A percentile compares a stretch with the other conserved stretches of the same genome.
Conservation (phyloP, 2,329 filamentous ascomycete genomes). For the Colletotrichum sansevieriae region DNA sequence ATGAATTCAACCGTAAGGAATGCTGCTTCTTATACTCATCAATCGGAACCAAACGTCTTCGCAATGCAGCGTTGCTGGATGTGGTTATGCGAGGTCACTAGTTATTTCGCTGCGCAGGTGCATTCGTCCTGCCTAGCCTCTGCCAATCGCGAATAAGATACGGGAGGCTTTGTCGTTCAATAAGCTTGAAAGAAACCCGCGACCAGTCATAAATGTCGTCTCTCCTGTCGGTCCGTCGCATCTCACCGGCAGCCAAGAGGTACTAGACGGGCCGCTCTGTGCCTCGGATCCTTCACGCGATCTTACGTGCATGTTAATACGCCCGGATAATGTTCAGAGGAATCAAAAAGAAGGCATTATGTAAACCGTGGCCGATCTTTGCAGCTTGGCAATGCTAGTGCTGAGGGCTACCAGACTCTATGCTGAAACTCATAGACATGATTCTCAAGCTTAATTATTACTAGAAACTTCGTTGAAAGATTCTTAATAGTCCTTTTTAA, state of each 20-base stretch:
- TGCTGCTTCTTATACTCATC: background rate
- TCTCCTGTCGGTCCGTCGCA: background rate
- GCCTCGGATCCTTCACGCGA: conserved; percentile 8
- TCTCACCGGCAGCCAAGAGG: background rate
- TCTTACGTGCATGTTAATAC: conserved; percentile 9
- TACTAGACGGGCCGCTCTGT: conserved; percentile 4
- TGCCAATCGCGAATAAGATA: background rate
- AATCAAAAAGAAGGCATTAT: too few relatives aligned
- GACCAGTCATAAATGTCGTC: background rate
- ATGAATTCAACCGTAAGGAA: background rate
- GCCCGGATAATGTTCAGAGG: too few relatives aligned
- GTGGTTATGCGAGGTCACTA: background rate
- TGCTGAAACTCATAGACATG: too few relatives aligned
- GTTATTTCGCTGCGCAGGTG: too few relatives aligned
- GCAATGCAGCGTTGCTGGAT: background rate
- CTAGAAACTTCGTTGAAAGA: too few relatives aligned
- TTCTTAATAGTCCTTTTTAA: too few relatives aligned
- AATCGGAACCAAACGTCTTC: background rate
- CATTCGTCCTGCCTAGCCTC: background rate
- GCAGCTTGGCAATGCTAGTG: too few relatives aligned
- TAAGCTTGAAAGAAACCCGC: background rate
- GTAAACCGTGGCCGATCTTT: too few relatives aligned
- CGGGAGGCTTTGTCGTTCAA: background rate
- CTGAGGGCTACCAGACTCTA: too few relatives aligned
- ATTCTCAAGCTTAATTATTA: too few relatives aligned